These are phyloP conservation scores for Cyclotella atomus DNA, from an alignment of 108 stramenopile genomes.

Conservation along the genomic window DNA sequence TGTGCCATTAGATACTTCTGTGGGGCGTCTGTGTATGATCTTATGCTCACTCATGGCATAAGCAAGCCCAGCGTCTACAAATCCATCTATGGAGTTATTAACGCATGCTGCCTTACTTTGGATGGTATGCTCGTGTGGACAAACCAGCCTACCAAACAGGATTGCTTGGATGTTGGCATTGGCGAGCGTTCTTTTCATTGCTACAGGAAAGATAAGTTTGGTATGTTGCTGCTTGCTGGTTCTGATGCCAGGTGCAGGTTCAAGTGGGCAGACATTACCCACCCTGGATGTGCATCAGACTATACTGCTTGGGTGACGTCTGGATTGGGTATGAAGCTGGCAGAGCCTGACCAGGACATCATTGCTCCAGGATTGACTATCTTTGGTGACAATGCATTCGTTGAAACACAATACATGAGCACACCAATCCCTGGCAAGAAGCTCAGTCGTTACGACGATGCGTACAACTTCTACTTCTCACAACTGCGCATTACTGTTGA, in stretches of 20 bases:
- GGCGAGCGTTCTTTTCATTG: too few relatives aligned
- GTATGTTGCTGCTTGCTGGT: background rate
- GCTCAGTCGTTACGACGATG: background rate
- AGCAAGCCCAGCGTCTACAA: too few relatives aligned
- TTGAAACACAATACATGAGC: background rate
- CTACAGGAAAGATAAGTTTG: constrained; percentile 11
- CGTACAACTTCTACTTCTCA: background rate
- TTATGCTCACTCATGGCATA: too few relatives aligned
- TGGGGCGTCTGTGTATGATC: too few relatives aligned
- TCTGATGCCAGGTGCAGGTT: constrained; percentile 2
- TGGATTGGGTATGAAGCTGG: background rate
- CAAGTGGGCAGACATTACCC: background rate
- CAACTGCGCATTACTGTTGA: background rate
- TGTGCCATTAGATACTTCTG: too few relatives aligned
- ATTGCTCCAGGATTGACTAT: background rate
- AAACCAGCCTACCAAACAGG: too few relatives aligned
- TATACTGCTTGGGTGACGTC: background rate
- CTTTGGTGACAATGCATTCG: background rate
- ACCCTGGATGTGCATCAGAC: background rate
- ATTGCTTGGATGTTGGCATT: too few relatives aligned
- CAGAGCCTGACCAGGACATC: background rate
- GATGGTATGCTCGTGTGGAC: too few relatives aligned
- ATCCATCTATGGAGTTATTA: too few relatives aligned
- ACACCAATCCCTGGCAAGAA: background rate
- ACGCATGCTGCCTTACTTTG: too few relatives aligned